Base-by-base conservation (phyloP, 1,139 yeast genomes). In the Protomyces arabidopsidicola region DNA sequence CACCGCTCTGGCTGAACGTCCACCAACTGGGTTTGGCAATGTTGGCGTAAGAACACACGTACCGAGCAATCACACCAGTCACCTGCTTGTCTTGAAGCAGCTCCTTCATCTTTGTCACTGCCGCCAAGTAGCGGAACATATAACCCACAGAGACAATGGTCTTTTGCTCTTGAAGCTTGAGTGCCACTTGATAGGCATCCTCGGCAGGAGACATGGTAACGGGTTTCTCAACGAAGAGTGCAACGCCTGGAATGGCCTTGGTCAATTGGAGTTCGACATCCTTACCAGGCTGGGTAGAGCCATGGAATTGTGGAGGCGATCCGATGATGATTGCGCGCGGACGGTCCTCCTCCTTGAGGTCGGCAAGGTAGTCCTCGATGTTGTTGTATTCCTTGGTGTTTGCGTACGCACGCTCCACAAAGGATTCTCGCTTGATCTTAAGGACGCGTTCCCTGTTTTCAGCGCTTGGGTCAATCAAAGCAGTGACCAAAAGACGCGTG, bases 51-150 rank as follows among this genome's bases (percentile, higher is more conserved):
- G 71, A 69, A 53, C 68, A 67, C 20, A 61, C 69, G 53, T 69
- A 69, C 34, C 70, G 55, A 16, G 70, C 69, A 6, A 66, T 36
- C 31, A 67, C 63, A 16, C 67, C 67, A 52, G 60, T 65, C n/a
- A 63, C 53, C 20, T 68, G 58, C 35, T 69, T 65, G 45, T 67
- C 68, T 53, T 66, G 66, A 50, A 69, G 64, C 35, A 69, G 66
- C n/a, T 65, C 60, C 60, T 63, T 67, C 38, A 68, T 68, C 65
- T 69, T 67, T 38, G 65, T 68, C 16, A 69, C 71, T 3, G 68
- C 70, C 45, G 68, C 67, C 16, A 69, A 67, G 51, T 69, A 69
- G 22, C 71, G 61, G 65, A 69, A 65, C 71, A 69, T 69, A 63
- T 69, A 69, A 0, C 71, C 71, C 4, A 69, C 71, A 3, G 71